Conservation (phyloP, 768 basidiomycete species). For the Mrakia blollopis region DNA sequence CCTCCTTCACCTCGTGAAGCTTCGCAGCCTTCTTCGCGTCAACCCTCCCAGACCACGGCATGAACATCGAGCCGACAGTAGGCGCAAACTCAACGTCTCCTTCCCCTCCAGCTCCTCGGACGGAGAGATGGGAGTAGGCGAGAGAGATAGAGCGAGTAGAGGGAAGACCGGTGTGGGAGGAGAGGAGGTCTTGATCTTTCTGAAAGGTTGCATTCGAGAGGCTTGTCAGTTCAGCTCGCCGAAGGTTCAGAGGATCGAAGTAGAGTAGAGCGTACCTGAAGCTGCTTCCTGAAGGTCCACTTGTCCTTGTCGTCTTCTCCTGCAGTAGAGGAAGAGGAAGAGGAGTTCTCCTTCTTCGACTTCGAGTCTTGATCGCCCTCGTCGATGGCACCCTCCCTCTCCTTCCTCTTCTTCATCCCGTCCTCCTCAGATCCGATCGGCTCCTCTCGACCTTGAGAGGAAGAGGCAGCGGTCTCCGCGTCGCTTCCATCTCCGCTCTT, state of each 20-base stretch:
- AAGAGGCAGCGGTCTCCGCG: too few species aligned
- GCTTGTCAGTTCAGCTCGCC: too few species aligned
- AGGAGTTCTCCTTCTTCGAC: neutral
- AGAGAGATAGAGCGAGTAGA: conserved; percentile 36
- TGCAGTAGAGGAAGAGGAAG: neutral
- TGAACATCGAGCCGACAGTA: conserved; percentile 39
- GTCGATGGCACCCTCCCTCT: too few species aligned
- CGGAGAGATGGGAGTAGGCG: conserved; percentile 38
- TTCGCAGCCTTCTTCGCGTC: conserved; percentile 39
- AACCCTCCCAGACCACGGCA: conserved; percentile 35
- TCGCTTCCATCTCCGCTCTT: too few species aligned
- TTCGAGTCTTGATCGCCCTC: too few species aligned
- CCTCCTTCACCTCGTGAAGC: conserved; percentile 34
- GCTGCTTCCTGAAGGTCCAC: neutral
- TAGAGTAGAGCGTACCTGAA: neutral
- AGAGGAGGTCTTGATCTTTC: neutral
- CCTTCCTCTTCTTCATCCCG: too few species aligned
- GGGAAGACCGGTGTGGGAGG: conserved; percentile 4
- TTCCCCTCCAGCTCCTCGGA: conserved; percentile 37
- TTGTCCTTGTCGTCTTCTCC: neutral
- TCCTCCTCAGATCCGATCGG: too few species aligned
- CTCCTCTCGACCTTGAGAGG: too few species aligned
- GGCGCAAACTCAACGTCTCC: conserved; percentile 39
- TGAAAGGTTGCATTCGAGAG: too few species aligned
- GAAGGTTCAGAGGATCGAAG: too few species aligned